A percentile compares a stretch with the other conserved stretches of the same genome.
phyloP scores from a whole-genome alignment of 2,329 filamentous ascomycete species.

The Ophiostoma pallidulum region DNA sequence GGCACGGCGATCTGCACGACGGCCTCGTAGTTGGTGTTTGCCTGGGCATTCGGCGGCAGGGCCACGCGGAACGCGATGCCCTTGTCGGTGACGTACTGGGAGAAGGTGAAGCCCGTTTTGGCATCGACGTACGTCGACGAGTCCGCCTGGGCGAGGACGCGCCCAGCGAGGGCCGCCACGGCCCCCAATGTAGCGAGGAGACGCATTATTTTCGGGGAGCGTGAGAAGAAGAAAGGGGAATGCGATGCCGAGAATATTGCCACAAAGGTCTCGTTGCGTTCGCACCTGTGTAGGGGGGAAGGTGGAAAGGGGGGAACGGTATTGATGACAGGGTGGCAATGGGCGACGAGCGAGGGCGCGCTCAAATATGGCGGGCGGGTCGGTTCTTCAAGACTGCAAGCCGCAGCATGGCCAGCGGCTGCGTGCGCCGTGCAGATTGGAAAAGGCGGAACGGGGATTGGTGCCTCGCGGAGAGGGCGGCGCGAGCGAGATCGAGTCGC shows the following conservation, averaged over 20 bases:
- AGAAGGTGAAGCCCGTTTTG: constrained; percentile 34
- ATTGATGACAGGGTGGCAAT: background rate
- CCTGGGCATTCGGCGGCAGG: constrained; percentile 24
- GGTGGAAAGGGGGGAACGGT: background rate
- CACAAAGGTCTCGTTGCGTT: background rate
- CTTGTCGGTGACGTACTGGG: constrained; percentile 30
- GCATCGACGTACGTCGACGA: constrained; percentile 26
- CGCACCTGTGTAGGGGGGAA: background rate
- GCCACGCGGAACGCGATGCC: constrained; percentile 28
- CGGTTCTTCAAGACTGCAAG: background rate
- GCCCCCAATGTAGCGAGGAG: constrained; percentile 6
- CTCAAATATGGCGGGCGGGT: constrained; percentile 1
- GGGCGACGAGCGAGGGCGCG: background rate
- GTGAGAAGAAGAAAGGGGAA: background rate
- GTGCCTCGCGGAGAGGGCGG: background rate
- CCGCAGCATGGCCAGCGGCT: no score
- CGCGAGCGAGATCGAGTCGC: no score
- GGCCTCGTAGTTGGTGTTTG: constrained; percentile 22
- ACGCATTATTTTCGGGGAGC: constrained; percentile 8
- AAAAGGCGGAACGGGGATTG: constrained; percentile 5
- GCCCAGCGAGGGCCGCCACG: constrained; percentile 3
- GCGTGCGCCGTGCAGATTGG: no score
- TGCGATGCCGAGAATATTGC: background rate
- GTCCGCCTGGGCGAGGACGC: constrained; percentile 24
- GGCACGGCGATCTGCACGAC: constrained; percentile 35